Conservation (phyloP, 2,329 filamentous ascomycete species). For the Ascochyta pisi region DNA sequence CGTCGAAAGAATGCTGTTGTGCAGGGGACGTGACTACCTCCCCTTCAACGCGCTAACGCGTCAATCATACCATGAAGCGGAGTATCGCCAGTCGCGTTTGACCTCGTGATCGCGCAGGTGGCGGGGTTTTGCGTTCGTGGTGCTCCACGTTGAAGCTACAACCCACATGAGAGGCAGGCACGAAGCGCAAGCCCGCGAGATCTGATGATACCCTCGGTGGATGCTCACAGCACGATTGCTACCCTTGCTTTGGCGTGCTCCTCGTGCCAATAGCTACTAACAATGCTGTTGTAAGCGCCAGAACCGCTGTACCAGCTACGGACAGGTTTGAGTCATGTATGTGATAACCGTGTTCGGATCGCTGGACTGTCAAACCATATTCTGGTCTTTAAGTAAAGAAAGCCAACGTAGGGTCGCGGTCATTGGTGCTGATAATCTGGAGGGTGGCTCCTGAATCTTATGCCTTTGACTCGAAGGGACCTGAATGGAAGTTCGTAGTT, state of each 20-base stretch:
- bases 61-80: not conserved
- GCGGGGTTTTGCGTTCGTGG: not conserved
- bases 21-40: conserved; percentile 1
- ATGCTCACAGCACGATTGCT: not conserved
- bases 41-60: not conserved
- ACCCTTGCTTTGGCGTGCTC: not conserved
- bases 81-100: conserved; percentile 5
- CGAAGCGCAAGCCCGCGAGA: not conserved
- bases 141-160: not conserved
- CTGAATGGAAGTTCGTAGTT: too few species aligned
- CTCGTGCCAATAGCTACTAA: not conserved
- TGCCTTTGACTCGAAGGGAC: not conserved
- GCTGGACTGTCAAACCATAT: too few species aligned
- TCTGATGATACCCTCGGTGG: not conserved
- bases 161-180: not conserved
- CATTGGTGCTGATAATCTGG: too few species aligned
- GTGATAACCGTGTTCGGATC: not conserved
- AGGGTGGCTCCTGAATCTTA: too few species aligned
- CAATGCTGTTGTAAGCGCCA: not conserved
- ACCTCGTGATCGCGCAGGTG: conserved; percentile 3
- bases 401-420: not conserved
- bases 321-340: not conserved
- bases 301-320: not conserved
- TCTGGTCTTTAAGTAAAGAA: not conserved
- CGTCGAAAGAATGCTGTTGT: conserved; percentile 11